Evolutionary conservation across 441 rosid genomes (phyloP).

Genomic region (Arabidopsis lyrata): DNA sequence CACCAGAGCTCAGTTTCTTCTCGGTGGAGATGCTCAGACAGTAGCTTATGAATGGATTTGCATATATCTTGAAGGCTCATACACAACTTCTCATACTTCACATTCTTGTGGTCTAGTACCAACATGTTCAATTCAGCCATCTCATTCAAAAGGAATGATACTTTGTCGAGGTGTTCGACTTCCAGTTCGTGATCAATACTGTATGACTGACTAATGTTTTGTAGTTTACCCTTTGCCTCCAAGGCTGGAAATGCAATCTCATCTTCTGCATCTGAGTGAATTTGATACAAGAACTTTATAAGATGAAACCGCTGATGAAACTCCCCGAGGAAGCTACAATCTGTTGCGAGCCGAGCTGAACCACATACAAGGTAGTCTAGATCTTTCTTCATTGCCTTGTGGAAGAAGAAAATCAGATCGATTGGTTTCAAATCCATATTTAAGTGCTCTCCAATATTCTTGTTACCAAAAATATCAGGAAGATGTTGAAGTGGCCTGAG

Average conservation of each 20-base stretch:
- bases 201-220: slow-evolving; percentile 72
- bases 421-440: slow-evolving; percentile 60
- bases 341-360: slow-evolving; percentile 63
- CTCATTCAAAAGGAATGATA: slow-evolving; percentile 68
- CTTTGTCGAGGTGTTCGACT: slow-evolving; percentile 54
- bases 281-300: slow-evolving; percentile 60
- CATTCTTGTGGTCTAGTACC: slow-evolving; percentile 38
- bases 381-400: slow-evolving; percentile 84
- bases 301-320: slow-evolving; percentile 68
- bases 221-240: slow-evolving; percentile 70
- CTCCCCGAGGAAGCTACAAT: slow-evolving; percentile 59
- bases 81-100: slow-evolving; percentile 58
- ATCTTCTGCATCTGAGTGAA: slow-evolving; percentile 83
- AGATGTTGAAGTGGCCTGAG: slow-evolving; percentile 39
- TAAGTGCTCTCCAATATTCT: slow-evolving; percentile 43
- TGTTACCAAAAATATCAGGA: slow-evolving; percentile 47
- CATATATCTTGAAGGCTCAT: slow-evolving; percentile 67
- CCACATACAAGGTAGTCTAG: slow-evolving; percentile 69
- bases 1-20: slow-evolving; percentile 91
- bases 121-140: slow-evolving; percentile 54
- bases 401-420: slow-evolving; percentile 80
- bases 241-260: slow-evolving; percentile 88
- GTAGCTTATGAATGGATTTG: slow-evolving; percentile 69
- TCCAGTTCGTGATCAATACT: slow-evolving; percentile 79
- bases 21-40: slow-evolving; percentile 69